Evolutionary conservation across 225 moss, liverwort and hornwort genomes (phyloP).

Genomic region (Marchantia polymorpha): DNA sequence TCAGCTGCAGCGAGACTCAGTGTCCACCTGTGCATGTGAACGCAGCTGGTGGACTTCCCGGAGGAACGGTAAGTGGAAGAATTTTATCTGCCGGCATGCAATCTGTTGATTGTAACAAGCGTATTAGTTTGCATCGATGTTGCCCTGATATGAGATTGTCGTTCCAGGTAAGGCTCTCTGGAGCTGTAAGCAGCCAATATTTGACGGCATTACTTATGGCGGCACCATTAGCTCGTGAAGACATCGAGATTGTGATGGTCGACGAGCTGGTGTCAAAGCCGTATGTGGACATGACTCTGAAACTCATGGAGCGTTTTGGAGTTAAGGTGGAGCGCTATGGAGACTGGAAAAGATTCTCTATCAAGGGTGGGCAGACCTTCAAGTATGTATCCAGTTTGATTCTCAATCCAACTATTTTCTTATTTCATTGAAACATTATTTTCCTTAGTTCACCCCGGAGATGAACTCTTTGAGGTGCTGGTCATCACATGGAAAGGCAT

Average conservation of each 20-base stretch:
- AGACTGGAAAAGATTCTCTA: conserved; percentile 90
- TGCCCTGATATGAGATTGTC: neutral
- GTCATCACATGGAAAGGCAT: neutral
- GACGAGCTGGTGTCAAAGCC: conserved; percentile 97
- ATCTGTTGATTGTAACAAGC: neutral
- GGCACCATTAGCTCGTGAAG: conserved; percentile 73
- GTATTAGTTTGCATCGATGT: neutral
- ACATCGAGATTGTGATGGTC: conserved; percentile 81
- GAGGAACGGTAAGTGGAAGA: conserved; percentile 66
- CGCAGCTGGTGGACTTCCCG: conserved; percentile 78
- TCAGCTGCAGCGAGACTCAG: conserved; percentile 58
- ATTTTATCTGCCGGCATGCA: neutral
- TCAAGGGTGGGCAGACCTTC: conserved; percentile 88
- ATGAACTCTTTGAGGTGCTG: neutral
- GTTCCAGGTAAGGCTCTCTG: conserved; percentile 83
- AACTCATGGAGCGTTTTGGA: conserved; percentile 87
- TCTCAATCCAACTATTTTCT: too few relatives aligned
- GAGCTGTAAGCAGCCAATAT: conserved; percentile 94
- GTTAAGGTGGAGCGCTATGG: conserved; percentile 71
- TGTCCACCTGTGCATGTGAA: conserved; percentile 88
- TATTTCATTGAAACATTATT: too few relatives aligned
- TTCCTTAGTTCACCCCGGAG: too few relatives aligned
- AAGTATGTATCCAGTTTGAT: conserved; percentile 37
- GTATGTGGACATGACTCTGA: conserved; percentile 94
- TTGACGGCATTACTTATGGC: conserved; percentile 88